Evolutionary conservation across 2,329 filamentous ascomycete species (phyloP), one percentile per base, ranked within the genome.

Genomic region (Pestalotiopsis fici): DNA sequence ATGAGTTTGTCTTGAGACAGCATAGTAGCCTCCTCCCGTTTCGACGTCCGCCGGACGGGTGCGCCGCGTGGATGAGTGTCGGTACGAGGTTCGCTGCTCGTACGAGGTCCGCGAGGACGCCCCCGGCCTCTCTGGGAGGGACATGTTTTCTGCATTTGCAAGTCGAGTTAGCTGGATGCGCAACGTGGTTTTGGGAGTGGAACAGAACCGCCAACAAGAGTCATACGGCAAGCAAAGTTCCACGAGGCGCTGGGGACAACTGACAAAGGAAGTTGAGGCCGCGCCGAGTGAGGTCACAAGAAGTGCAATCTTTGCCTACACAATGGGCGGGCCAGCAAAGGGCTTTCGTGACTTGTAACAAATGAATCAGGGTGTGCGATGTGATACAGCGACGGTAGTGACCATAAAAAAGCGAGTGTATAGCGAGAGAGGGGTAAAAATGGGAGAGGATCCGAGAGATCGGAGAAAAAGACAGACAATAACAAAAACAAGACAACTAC

Each of bases 21-120:
- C 79, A 67, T 79, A 81, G 71, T 86, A 87, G 18, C 43, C 43
- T 61, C 80, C 80, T 66, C 88, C 90, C 47, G 90, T 83, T 78
- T 97, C 94, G 74, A 93, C 83, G 76, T 97, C 93, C 67, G 86
- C 86, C 60, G 89, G 88, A 67, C 87, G 87, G 64, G 82, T 84
- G 72, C 91, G 89, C 74, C 92, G 88, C 65, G 90, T 88, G 28
- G 88, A 86, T 56, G 91, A 91, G 71, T 90, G 89, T 73, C 91
- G 87, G 79, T 93, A 93, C 67, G 87, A 83, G 74, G 83, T 86
- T 74, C 87, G 85, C 69, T 88, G 86, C 72, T 91, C 88, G 74
- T 86, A 87, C 66, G 85, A 85, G 69, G 89, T 86, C 72, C 83
- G 86, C 59, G 71, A 50, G 43, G 43, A 64, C 72, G 86, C 86